Percentiles rank a stretch among this genome's conserved stretches.
Conservation (phyloP, 371 early-diverging fungal genomes). For the Lichtheimia corymbifera region DNA sequence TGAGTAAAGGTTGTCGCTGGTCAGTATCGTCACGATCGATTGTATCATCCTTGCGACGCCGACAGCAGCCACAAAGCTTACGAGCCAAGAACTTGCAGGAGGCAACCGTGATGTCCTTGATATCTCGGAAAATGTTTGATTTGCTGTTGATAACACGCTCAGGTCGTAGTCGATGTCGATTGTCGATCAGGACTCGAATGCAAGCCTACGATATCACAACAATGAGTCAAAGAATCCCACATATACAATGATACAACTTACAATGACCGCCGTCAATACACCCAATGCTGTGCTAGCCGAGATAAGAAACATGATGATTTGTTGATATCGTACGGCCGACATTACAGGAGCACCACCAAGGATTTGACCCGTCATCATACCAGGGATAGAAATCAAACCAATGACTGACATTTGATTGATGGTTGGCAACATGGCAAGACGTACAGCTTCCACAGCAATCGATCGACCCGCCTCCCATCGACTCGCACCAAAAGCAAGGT, state of each 20-base stretch:
- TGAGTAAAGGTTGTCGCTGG: slow-evolving; percentile 10
- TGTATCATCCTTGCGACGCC: not conserved
- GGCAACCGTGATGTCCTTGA: slow-evolving; percentile 12
- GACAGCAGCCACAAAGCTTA: not conserved
- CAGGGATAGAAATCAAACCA: slow-evolving; percentile 87
- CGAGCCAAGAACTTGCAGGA: not conserved
- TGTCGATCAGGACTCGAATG: slow-evolving; percentile 60
- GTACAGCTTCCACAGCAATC: slow-evolving; percentile 72
- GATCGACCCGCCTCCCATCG: slow-evolving; percentile 86
- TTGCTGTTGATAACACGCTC: slow-evolving; percentile 50
- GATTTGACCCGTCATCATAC: slow-evolving; percentile 91
- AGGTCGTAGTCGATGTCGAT: slow-evolving; percentile 56
- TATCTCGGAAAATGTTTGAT: slow-evolving; percentile 30
- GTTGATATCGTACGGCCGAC: slow-evolving; percentile 81
- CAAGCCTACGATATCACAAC: slow-evolving; percentile 25
- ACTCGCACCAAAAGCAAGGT: slow-evolving; percentile 79
- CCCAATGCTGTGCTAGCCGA: slow-evolving; percentile 71
- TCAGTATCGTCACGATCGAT: not conserved
- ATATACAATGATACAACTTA: not conserved
- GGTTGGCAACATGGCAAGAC: slow-evolving; percentile 79
- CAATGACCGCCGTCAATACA: slow-evolving; percentile 58
- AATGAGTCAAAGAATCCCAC: not conserved
- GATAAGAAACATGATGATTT: slow-evolving; percentile 84
- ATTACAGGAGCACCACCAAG: slow-evolving; percentile 80
- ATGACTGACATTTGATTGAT: slow-evolving; percentile 87